Evolutionary conservation across 768 basidiomycete species (phyloP).

Genomic region (Agaricus bisporus): DNA sequence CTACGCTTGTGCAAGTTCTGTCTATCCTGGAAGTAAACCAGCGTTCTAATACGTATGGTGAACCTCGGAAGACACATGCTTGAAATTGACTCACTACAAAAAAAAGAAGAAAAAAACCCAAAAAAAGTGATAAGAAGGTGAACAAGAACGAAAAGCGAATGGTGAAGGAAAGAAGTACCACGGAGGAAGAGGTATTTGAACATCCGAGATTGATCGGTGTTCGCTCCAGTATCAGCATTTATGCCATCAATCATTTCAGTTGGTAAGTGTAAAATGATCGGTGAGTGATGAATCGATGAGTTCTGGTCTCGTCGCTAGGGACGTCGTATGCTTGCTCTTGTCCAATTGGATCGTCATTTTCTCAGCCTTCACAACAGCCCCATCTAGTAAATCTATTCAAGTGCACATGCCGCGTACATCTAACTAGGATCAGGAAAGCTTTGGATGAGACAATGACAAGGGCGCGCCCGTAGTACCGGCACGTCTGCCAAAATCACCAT

Average conservation of each 20-base stretch:
- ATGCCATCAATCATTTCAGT: conserved; percentile 18
- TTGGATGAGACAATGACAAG: conserved; percentile 34
- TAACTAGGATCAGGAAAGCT: conserved; percentile 22
- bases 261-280: background rate
- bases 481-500: conserved; percentile 79
- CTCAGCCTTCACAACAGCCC: conserved; percentile 7
- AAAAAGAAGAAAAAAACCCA: conserved; percentile 29
- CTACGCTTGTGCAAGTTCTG: conserved; percentile 65
- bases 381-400: conserved; percentile 15
- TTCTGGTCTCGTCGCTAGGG: conserved; percentile 1
- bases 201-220: conserved; percentile 19
- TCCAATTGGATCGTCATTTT: conserved; percentile 15
- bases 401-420: conserved; percentile 10
- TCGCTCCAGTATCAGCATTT: conserved; percentile 28
- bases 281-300: too few relatives aligned
- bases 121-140: conserved; percentile 33
- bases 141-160: conserved; percentile 30
- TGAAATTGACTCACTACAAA: conserved; percentile 33
- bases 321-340: conserved; percentile 14
- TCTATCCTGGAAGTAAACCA: conserved; percentile 46
- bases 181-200: conserved; percentile 29
- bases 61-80: background rate
- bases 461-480: conserved; percentile 36
- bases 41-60: conserved; percentile 32
- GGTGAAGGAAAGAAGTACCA: conserved; percentile 14